Conservation (phyloP, 495 filamentous ascomycete genomes). For the Neurospora cerealis region DNA sequence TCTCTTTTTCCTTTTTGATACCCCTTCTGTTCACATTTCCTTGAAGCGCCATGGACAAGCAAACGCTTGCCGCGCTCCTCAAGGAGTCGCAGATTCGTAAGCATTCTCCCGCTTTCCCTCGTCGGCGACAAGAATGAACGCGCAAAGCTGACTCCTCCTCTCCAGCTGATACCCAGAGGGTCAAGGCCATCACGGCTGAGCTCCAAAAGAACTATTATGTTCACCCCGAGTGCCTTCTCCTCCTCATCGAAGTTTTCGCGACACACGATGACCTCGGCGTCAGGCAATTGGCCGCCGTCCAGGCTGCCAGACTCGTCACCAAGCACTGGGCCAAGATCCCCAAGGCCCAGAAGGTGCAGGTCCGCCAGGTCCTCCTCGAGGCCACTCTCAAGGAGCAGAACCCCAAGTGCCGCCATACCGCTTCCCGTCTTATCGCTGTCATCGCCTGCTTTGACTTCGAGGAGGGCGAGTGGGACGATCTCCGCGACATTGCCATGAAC, state of each 20-base stretch:
- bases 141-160: neutral
- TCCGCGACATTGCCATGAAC: conserved; percentile 63
- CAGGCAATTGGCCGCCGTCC: conserved; percentile 82
- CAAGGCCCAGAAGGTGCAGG: conserved; percentile 52
- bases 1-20: conserved; percentile 15
- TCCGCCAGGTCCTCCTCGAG: conserved; percentile 73
- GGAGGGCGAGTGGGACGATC: conserved; percentile 76
- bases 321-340: conserved; percentile 75
- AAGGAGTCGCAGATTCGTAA: conserved; percentile 66
- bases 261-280: conserved; percentile 61
- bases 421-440: conserved; percentile 76
- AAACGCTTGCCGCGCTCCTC: conserved; percentile 63
- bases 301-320: conserved; percentile 66
- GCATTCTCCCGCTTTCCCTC: conserved; percentile 26
- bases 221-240: conserved; percentile 68
- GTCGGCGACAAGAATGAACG: conserved; percentile 3
- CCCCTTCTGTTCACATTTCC: conserved; percentile 12
- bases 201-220: conserved; percentile 88
- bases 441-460: conserved; percentile 80
- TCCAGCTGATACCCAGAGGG: conserved; percentile 62
- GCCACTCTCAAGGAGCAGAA: conserved; percentile 68
- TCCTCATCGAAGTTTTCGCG: conserved; percentile 76
- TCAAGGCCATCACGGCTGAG: conserved; percentile 83
- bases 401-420: conserved; percentile 68
- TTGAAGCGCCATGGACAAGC: conserved; percentile 53